These are phyloP conservation scores for Malus hybrid DNA, from an alignment of 331 rosid genomes.

Conservation along the genomic window DNA sequence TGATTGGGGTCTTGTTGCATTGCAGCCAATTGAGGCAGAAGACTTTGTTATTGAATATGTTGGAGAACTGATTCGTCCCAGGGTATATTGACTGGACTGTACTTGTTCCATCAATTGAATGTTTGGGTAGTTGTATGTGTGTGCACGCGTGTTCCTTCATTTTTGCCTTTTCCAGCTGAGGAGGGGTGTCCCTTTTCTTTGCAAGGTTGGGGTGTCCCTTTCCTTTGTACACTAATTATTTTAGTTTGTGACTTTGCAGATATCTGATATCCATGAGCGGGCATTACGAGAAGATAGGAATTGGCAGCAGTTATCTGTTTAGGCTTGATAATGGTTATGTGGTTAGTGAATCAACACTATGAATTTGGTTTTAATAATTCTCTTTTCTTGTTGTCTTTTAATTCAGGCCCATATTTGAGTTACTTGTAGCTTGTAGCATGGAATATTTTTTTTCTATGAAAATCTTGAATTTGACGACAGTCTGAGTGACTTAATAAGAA, in stretches of 20 bases:
- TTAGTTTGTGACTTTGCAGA: conserved; percentile 36
- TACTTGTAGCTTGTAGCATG: background rate
- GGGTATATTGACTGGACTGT: conserved; percentile 36
- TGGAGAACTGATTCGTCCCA: conserved; percentile 89
- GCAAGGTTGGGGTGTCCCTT: background rate
- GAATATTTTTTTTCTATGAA: background rate
- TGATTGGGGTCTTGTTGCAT: conserved; percentile 97
- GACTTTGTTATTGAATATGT: conserved; percentile 95
- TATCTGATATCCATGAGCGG: conserved; percentile 94
- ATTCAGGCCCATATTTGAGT: background rate
- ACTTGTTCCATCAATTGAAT: background rate
- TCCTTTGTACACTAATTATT: background rate
- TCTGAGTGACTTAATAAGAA: no score
- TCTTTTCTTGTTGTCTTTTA: background rate
- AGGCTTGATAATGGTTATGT: conserved; percentile 96
- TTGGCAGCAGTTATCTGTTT: conserved; percentile 97
- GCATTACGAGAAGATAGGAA: conserved; percentile 90
- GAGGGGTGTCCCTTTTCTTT: no score
- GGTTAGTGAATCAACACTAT: conserved; percentile 48
- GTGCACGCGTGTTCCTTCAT: background rate
- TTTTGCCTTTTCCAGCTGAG: background rate
- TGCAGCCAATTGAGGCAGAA: conserved; percentile 93
- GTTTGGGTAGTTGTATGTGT: background rate
- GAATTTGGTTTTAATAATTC: background rate
- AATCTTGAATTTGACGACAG: background rate